A percentile compares a stretch with the other conserved stretches of the same genome.
Evolutionary conservation across 352 stramenopile species (phyloP).

Genomic region (Phytophthora nicotianae): DNA sequence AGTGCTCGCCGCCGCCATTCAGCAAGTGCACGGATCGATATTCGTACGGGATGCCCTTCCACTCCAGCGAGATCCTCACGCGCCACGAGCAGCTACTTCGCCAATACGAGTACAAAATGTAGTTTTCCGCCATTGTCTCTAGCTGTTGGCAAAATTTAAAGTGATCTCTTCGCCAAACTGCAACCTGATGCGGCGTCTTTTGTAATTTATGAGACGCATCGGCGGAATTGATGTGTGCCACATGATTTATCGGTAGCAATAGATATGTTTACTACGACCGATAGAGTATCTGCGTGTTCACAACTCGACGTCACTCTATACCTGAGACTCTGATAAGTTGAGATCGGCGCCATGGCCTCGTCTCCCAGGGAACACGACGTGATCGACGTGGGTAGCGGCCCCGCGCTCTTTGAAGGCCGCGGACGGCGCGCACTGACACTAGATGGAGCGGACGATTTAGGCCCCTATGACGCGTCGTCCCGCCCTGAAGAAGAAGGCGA

Average conservation of each 20-base stretch:
- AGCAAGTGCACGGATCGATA: conserved; percentile 79
- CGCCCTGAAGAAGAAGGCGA: conserved; percentile 14
- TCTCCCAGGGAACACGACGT: conserved; percentile 33
- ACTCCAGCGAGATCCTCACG: conserved; percentile 87
- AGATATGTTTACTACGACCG: background rate
- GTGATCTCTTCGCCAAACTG: conserved; percentile 14
- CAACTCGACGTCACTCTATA: conserved; percentile 3
- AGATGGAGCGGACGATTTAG: conserved; percentile 9
- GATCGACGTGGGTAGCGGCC: conserved; percentile 48
- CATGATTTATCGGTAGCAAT: background rate
- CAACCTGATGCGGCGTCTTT: conserved; percentile 10
- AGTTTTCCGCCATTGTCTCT: conserved; percentile 1
- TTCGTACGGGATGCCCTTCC: conserved; percentile 85
- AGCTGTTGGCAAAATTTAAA: conserved; percentile 8
- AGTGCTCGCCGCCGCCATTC: conserved; percentile 62
- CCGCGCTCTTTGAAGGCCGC: conserved; percentile 23
- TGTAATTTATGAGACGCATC: conserved; percentile 15
- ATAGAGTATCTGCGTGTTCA: conserved; percentile 7
- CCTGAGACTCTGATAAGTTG: background rate
- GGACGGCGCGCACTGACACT: conserved; percentile 29
- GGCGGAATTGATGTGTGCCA: background rate
- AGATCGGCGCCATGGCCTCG: conserved; percentile 5
- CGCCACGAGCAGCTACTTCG: conserved; percentile 90
- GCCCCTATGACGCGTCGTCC: conserved; percentile 4
- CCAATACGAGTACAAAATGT: conserved; percentile 88